Evolutionary conservation across 257 asterid genomes (phyloP), one percentile per base, ranked within the genome.

Genomic region (Ligustrum vulgare): DNA sequence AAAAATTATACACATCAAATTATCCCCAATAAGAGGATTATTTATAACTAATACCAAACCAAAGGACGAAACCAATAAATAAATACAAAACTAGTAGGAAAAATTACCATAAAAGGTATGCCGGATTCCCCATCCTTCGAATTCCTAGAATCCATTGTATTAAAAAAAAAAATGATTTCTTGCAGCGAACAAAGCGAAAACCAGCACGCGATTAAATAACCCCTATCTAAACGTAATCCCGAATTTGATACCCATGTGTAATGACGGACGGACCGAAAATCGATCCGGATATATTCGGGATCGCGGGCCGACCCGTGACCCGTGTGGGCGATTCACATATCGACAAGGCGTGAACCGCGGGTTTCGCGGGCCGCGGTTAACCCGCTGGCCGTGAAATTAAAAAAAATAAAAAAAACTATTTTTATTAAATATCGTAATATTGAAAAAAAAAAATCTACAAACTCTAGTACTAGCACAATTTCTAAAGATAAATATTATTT

Each of bases 131-230:
- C 80, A 62, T 74, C 51, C 37, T 69, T 33, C 68, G 83, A 81
- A 76, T 77, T 73, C 62, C 60, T 41, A 41, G 85, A 76, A 63
- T 82, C 87, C 90, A 86, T 84, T 33, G 32, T 58, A 11, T 20
- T 39, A 43, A 69, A 25, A 16, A 47, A 62, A 5, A 49, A 8
- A 13, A 16, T 1, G 20, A 66, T 15, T 35, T 35, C 66, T 56
- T 25, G 60, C 34, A 60, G 67, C 16, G 2, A 60, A 10, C 34
- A 23, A 22, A 25, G 25, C 35, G n/a, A 23, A 60, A 60, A 60
- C 25, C 67, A 3, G 34, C 34, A 0, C 22, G 25, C 6, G 6
- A 22, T 8, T 9, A 34, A 3, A 23, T 3, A 25, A 25, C 13
- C 7, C 15, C 8, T 8, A 60, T 25, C 5, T 23, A 9, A 25